A percentile compares a stretch with the other conserved stretches of the same genome.
Evolutionary conservation across 306 rosid species (phyloP).

Genomic region (Leucaena leucocephala): DNA sequence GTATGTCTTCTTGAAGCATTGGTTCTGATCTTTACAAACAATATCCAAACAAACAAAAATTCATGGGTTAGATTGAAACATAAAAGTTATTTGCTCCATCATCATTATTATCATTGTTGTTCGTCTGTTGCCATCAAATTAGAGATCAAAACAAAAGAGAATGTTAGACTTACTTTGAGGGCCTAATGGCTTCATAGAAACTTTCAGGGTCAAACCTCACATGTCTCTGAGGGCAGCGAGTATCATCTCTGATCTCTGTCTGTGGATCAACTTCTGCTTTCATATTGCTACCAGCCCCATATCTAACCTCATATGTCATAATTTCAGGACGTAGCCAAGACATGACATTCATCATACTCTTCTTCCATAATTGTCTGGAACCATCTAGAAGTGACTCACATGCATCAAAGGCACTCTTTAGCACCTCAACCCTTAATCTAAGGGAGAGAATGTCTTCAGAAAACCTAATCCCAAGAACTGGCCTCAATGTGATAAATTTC

Average conservation of each 20-base stretch:
- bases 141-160: slow-evolving; percentile 32
- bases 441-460: slow-evolving; percentile 50
- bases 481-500: slow-evolving; percentile 75
- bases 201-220: slow-evolving; percentile 69
- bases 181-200: slow-evolving; percentile 92
- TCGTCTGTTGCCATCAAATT: slow-evolving; percentile 4
- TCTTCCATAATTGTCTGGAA: slow-evolving; percentile 82
- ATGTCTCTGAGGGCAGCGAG: slow-evolving; percentile 36
- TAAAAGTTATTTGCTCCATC: slow-evolving; percentile 22
- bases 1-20: slow-evolving; percentile 74
- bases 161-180: slow-evolving; percentile 78
- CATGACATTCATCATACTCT: slow-evolving; percentile 83
- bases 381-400: slow-evolving; percentile 75
- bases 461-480: slow-evolving; percentile 54
- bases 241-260: slow-evolving; percentile 44
- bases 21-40: slow-evolving; percentile 64
- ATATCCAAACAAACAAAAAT: slow-evolving; percentile 26
- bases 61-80: neutral
- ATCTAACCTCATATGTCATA: slow-evolving; percentile 73
- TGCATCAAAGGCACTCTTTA: slow-evolving; percentile 67
- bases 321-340: slow-evolving; percentile 92
- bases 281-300: slow-evolving; percentile 53
- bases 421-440: slow-evolving; percentile 78
- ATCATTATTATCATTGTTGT: slow-evolving; percentile 12
- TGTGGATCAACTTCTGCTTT: slow-evolving; percentile 55